Conservation (phyloP, 225 moss, liverwort and hornwort species). For the Neckera pumila region DNA sequence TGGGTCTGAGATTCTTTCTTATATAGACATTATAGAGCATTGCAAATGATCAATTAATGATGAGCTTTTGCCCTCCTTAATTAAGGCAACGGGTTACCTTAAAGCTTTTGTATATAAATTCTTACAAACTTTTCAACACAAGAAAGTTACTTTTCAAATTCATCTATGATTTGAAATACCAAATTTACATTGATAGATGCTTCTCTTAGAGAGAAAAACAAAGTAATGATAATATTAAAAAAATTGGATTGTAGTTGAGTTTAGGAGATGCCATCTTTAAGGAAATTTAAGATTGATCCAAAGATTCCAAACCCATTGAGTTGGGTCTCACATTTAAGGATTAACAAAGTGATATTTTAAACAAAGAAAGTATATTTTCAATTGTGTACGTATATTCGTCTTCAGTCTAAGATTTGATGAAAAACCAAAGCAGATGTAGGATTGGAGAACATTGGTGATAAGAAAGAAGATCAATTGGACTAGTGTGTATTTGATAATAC, state of each 20-base stretch:
- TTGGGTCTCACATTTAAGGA: neutral
- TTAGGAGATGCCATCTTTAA: too few species aligned
- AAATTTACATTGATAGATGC: neutral
- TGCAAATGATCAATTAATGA: neutral
- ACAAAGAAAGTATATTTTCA: neutral
- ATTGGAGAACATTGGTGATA: neutral
- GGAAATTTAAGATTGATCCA: neutral
- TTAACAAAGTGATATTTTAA: neutral
- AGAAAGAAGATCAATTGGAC: neutral
- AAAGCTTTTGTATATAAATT: neutral
- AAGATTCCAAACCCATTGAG: too few species aligned
- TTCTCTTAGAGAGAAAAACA: accelerated
- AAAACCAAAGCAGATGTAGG: neutral
- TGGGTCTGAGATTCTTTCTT: neutral
- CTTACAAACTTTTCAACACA: neutral
- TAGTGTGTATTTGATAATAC: neutral
- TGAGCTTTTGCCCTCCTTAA: accelerated
- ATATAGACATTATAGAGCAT: neutral
- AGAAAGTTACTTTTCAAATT: neutral
- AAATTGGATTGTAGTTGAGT: neutral
- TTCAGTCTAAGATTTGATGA: neutral
- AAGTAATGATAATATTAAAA: neutral
- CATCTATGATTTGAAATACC: neutral
- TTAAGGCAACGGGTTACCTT: accelerated
- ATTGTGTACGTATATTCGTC: neutral